Conservation (phyloP, 305 asterid genomes). For the Caryopteris hybrid region DNA sequence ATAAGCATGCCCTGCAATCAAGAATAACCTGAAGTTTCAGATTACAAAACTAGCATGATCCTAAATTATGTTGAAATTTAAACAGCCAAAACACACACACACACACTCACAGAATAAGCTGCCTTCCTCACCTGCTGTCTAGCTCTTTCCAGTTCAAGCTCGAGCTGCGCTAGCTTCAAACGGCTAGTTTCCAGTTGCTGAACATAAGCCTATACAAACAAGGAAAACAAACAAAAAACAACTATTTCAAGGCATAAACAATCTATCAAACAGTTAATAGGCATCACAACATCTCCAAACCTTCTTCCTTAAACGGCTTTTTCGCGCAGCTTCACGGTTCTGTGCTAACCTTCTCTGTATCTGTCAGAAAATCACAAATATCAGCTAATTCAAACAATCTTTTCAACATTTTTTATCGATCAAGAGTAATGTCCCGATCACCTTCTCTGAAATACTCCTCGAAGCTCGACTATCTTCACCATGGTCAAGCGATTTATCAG, state of each 20-base stretch:
- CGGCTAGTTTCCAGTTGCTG: constrained; percentile 87
- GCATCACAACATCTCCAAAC: constrained; percentile 23
- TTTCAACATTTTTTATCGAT: too few species aligned
- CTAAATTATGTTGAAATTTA: background rate
- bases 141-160: constrained; percentile 72
- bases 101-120: background rate
- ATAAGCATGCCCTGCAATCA: constrained; percentile 53
- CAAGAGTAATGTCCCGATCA: background rate
- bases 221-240: background rate
- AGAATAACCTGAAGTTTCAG: background rate
- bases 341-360: constrained; percentile 83
- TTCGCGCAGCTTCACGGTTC: constrained; percentile 91
- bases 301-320: constrained; percentile 91
- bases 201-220: constrained; percentile 64
- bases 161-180: constrained; percentile 85
- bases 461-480: constrained; percentile 50
- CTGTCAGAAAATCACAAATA: constrained; percentile 23
- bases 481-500: constrained; percentile 56
- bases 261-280: background rate
- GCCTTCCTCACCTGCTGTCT: constrained; percentile 52
- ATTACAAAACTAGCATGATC: background rate
- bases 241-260: background rate
- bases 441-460: constrained; percentile 62
- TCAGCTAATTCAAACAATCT: background rate
- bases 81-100: background rate